A percentile compares a stretch with the other conserved stretches of the same genome.
Conservation (phyloP, 306 rosid species). For the Pterocarpus santalinus region DNA sequence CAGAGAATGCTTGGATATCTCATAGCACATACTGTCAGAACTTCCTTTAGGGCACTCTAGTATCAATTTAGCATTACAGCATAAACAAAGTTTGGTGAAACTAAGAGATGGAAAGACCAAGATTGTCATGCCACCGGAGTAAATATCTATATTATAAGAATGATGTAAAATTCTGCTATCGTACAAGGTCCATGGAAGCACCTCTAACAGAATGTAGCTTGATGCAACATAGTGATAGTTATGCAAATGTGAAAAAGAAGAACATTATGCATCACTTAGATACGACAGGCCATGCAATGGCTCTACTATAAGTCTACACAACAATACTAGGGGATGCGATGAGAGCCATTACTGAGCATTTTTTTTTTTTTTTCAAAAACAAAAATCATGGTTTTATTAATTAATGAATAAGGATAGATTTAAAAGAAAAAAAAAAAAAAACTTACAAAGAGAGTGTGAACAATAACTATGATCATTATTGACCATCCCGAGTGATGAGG, state of each 20-base stretch:
- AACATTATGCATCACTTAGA: neutral
- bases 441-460: constrained; percentile 74
- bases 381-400: neutral
- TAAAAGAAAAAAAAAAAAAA: constrained; percentile 11
- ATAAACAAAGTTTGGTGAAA: neutral
- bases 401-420: neutral
- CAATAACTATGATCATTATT: constrained; percentile 65
- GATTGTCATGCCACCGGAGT: neutral
- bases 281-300: neutral
- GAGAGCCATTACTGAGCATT: neutral
- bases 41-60: too few species aligned
- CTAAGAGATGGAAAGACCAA: neutral
- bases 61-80: neutral
- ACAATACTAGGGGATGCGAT: neutral
- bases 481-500: constrained; percentile 69
- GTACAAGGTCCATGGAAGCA: neutral
- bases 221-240: neutral
- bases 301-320: neutral
- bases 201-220: neutral
- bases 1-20: too few species aligned
- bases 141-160: constrained; percentile 2
- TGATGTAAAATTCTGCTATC: neutral
- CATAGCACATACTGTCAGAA: too few species aligned
- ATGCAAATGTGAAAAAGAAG: neutral
- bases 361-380: neutral